Conservation (phyloP, 257 asterid species). For the Capsicum baccatum region DNA sequence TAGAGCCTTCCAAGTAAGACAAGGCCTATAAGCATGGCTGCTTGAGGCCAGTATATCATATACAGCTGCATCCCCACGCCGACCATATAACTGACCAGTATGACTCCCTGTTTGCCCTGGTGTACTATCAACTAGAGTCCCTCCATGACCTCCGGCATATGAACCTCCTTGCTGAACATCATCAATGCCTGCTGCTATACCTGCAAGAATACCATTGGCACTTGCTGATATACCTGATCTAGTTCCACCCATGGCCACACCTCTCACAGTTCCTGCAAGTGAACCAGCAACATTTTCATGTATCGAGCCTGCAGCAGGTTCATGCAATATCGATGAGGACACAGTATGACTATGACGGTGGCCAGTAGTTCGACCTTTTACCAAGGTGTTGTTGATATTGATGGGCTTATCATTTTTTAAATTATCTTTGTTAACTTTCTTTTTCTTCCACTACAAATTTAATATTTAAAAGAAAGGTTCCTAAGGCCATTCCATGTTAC, state of each 20-base stretch:
- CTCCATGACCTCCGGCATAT: constrained; percentile 35
- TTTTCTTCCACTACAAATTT: too few species aligned
- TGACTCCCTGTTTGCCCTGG: constrained; percentile 18
- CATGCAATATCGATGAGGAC: neutral
- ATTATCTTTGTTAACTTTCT: too few species aligned
- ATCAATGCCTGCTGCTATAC: constrained; percentile 23
- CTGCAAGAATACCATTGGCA: constrained; percentile 25
- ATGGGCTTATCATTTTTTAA: too few species aligned
- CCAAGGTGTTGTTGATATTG: neutral
- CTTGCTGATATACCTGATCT: constrained; percentile 35
- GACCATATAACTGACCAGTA: constrained; percentile 43
- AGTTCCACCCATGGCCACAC: constrained; percentile 39
- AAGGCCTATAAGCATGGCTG: constrained; percentile 30
- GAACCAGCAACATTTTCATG: neutral
- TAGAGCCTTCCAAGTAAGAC: constrained; percentile 23
- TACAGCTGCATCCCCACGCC: neutral
- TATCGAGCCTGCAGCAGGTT: neutral
- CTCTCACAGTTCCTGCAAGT: constrained; percentile 4
- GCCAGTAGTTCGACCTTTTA: constrained; percentile 33
- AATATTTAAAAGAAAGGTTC: too few species aligned
- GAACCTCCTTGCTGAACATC: constrained; percentile 40
- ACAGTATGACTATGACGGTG: constrained; percentile 27
- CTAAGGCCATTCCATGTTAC: too few species aligned
- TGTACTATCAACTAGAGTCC: constrained; percentile 1
- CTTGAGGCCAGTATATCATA: neutral